Conservation (phyloP, 2,329 filamentous ascomycete genomes). For the Ceratocystis variospora region DNA sequence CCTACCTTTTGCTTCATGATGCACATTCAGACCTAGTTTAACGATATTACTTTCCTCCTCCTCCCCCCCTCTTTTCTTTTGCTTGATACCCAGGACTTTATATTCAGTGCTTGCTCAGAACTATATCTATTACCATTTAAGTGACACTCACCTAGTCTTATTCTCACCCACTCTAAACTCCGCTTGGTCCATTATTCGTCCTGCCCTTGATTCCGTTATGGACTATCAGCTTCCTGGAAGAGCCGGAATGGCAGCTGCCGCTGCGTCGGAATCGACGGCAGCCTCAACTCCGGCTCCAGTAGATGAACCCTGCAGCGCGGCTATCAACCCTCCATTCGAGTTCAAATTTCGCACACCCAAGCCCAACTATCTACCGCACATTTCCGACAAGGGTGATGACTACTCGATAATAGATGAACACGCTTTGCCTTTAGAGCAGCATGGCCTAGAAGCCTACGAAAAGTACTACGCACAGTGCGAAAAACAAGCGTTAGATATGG, state of each 20-base stretch:
- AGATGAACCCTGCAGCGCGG: constrained; percentile 18
- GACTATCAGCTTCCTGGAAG: constrained; percentile 7
- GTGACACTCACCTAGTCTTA: neutral
- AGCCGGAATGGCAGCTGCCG: constrained; percentile 4
- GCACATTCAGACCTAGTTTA: no score
- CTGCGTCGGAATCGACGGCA: constrained; percentile 3
- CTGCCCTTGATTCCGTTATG: neutral
- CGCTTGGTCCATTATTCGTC: neutral
- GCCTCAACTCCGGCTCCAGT: constrained; percentile 15
- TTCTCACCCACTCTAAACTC: neutral
- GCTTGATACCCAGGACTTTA: neutral
- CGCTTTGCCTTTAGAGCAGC: constrained; percentile 35
- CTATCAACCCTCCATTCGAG: constrained; percentile 28
- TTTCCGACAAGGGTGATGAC: constrained; percentile 37
- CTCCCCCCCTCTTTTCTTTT: neutral
- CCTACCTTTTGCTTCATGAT: neutral
- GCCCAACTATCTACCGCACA: constrained; percentile 47
- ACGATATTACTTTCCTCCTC: no score
- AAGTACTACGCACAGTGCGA: constrained; percentile 45
- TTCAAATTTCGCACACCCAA: constrained; percentile 43
- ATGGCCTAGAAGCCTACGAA: constrained; percentile 41
- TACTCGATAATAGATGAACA: constrained; percentile 40
- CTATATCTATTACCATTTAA: neutral
- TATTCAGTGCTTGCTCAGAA: neutral
- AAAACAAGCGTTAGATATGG: constrained; percentile 44